Conservation (phyloP, 306 rosid species). For the Acacia confusa region DNA sequence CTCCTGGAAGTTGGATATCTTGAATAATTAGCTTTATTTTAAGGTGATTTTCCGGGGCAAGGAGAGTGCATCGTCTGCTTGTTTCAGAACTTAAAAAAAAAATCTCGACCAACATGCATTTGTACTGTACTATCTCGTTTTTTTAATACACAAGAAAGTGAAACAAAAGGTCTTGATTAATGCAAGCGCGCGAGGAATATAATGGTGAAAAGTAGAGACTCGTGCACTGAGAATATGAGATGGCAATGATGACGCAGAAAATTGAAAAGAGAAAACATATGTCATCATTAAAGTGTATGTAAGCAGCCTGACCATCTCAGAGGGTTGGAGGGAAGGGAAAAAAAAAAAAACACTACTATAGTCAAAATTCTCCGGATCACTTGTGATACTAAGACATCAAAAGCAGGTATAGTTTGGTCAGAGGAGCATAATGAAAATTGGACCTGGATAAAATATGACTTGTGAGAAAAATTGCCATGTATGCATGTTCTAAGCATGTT, state of each 20-base stretch:
- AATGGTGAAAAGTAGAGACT: conserved; percentile 40
- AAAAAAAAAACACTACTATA: conserved; percentile 14
- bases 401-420: conserved; percentile 27
- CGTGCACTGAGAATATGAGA: conserved; percentile 34
- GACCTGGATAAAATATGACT: conserved; percentile 26
- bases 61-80: background rate
- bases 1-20: conserved; percentile 13
- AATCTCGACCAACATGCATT: conserved; percentile 2
- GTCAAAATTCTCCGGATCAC: conserved; percentile 38
- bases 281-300: conserved; percentile 36
- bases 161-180: conserved; percentile 34
- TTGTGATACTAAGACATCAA: conserved; percentile 30
- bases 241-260: conserved; percentile 45
- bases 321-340: background rate
- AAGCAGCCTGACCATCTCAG: conserved; percentile 35
- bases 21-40: conserved; percentile 13
- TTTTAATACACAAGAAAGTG: conserved; percentile 24
- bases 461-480: conserved; percentile 12
- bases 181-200: conserved; percentile 48
- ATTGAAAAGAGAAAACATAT: conserved; percentile 40
- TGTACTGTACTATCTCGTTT: conserved; percentile 2
- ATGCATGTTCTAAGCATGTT: background rate
- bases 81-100: conserved; percentile 3
- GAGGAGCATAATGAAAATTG: conserved; percentile 27
- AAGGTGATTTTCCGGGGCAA: background rate